Percentiles rank a stretch among this genome's conserved stretches.
phyloP scores from a whole-genome alignment of 495 filamentous ascomycete genomes.

The Trichoderma reesei region DNA sequence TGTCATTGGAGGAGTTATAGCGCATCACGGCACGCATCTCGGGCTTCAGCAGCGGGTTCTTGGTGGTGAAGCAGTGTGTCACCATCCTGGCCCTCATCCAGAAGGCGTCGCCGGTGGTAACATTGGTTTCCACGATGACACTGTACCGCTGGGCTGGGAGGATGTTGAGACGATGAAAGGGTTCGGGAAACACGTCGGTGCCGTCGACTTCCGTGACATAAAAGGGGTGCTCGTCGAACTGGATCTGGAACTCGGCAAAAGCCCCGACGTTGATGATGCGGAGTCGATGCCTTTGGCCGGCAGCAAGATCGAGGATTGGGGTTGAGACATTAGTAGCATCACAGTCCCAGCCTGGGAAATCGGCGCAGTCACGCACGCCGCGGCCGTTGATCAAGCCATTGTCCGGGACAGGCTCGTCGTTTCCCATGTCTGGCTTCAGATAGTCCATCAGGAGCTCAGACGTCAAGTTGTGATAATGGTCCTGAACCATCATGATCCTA shows the following conservation, averaged over 20 bases:
- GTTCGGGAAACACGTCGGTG: constrained; percentile 15
- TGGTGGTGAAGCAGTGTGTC: constrained; percentile 22
- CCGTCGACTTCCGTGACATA: constrained; percentile 44
- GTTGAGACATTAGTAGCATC: constrained; percentile 30
- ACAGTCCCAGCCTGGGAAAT: constrained; percentile 27
- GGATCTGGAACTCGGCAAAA: constrained; percentile 44
- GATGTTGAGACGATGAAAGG: constrained; percentile 23
- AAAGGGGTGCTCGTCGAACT: constrained; percentile 39
- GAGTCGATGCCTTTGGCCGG: constrained; percentile 50
- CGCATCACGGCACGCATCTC: constrained; percentile 15
- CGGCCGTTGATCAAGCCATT: constrained; percentile 49
- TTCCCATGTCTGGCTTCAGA: constrained; percentile 36
- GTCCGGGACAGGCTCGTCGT: constrained; percentile 44
- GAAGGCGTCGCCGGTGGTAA: constrained; percentile 20
- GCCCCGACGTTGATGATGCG: constrained; percentile 55
- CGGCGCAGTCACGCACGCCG: constrained; percentile 29
- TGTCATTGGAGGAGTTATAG: background rate
- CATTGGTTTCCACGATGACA: constrained; percentile 37
- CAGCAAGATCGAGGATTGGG: constrained; percentile 26
- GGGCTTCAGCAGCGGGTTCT: constrained; percentile 20
- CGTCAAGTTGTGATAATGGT: constrained; percentile 44
- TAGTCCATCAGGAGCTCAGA: constrained; percentile 31
- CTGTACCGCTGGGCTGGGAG: constrained; percentile 49
- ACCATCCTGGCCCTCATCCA: constrained; percentile 16
- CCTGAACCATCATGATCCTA: constrained; percentile 38